Base-by-base conservation (phyloP, 2,329 filamentous ascomycete species). In the Calycina herbarum region DNA sequence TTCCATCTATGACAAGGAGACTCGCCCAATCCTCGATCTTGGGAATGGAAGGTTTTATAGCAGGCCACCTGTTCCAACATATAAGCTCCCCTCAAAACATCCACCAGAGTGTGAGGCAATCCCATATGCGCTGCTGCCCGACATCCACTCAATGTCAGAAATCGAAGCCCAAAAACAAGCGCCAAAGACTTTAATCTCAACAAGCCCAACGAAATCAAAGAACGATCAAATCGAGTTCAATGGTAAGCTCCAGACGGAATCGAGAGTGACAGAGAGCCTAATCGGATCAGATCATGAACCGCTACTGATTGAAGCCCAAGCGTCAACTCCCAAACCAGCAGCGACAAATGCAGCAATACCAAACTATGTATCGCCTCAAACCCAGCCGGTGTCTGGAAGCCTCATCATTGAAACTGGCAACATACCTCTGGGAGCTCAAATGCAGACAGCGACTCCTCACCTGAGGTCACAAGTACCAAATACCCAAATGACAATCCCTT, bases 401-500 rank as follows among this genome's bases (percentile, higher is more conserved):
- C 42, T 20, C n/a, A 2, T 10, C 17, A 48, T 5, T 17, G 4
- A 8, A 20, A 13, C 7, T 20, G n/a, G n/a, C 17, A 48, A n/a
- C n/a, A 48, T 6, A 17, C 3, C 11, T 20, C 42, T 20, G 17
- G 8, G 8, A n/a, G 17, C n/a, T 48, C 17, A 6, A 48, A 48
- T 20, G 42, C 42, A 48, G 8, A 24, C 31, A 11, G n/a, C 27
- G 5, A 33, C 13, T 38, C 17, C 48, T n/a, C 8, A 15, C 13
- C 3, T 40, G n/a, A 17, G 31, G 13, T 27, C 17, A 5, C 20
- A 54, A 24, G n/a, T 17, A 35, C 17, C 11, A 3, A 40, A 13
- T 5, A 40, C 17, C 27, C 48, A 40, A 24, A 65, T 51, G 59
- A 58, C n/a, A 57, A 66, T 62, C 62, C 62, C 17, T 31, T 66